Base-by-base conservation (phyloP, 257 asterid species). In the Henckelia pumila region DNA sequence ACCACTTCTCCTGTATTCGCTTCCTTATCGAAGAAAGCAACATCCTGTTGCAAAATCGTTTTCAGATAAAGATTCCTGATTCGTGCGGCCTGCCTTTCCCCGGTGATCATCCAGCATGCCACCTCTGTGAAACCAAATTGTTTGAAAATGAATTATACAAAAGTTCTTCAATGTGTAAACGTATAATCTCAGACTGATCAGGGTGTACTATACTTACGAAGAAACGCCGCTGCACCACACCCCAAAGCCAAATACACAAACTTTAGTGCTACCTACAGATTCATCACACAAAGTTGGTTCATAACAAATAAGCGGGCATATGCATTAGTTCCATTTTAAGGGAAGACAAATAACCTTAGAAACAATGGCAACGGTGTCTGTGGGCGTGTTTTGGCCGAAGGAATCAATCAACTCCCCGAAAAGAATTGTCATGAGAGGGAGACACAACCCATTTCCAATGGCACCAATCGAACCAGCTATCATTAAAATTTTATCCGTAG, bases 11-110 rank as follows among this genome's bases (percentile, higher is more conserved):
- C 95, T 0, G 86, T 82, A 44, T 81, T 81, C 0, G 91, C 83
- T 72, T 92, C 95, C 82, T 73, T 85, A 64, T 92, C 98, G 28
- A 89, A 92, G 82, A 84, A 92, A 49, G 86, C 80, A 60, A 92
- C 84, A 69, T 92, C 98, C 76, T 92, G 98, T 23, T 83, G 81
- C 71, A 92, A 80, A 52, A 92, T 77, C 6, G 90, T 80, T 62
- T 49, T 79, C 75, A 89, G 70, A 60, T 92, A 89, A 7, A 85
- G 77, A 14, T 77, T 71, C 77, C 88, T 81, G 47, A 92, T 79
- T 35, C 88, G 70, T 5, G 94, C 84, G 4, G 94, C 91, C 76
- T 92, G 98, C n/a, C n/a, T n/a, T n/a, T n/a, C n/a, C n/a, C n/a
- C n/a, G n/a, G n/a, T n/a, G n/a, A n/a, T n/a, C n/a, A 80, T 84